These are phyloP conservation scores for Rhizoctonia solani DNA, from an alignment of 1,284 basidiomycete genomes.

Conservation along the genomic window DNA sequence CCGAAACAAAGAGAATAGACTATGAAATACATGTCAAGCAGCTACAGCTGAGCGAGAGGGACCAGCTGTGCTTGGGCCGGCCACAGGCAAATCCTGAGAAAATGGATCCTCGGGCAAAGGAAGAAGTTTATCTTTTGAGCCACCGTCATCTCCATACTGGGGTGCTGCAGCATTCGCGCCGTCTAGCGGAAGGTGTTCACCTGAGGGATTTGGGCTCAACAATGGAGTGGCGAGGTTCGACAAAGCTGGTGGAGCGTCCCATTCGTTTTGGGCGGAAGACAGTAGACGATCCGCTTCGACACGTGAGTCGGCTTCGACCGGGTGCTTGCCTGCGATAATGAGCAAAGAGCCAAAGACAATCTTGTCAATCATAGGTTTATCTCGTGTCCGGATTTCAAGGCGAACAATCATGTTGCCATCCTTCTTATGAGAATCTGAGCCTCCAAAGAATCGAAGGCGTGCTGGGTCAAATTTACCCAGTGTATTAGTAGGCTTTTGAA, in stretches of 20 bases:
- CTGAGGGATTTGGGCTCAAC: conserved; percentile 9
- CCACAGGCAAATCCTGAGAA: not conserved
- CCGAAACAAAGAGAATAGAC: not conserved
- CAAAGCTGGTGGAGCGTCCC: conserved; percentile 23
- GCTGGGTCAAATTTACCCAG: not conserved
- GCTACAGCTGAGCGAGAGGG: not conserved
- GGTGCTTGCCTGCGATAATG: conserved; percentile 12
- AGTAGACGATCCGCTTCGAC: conserved; percentile 18
- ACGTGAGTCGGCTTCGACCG: conserved; percentile 18
- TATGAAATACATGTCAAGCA: not conserved
- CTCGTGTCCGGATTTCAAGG: conserved; percentile 22
- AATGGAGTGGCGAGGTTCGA: conserved; percentile 27
- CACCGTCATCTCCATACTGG: not conserved
- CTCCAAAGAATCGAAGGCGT: not conserved
- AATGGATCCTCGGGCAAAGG: not conserved
- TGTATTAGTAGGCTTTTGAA: not conserved
- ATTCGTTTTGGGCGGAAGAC: not conserved
- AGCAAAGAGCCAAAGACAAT: conserved; percentile 20
- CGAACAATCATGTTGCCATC: not conserved
- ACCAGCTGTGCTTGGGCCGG: not conserved
- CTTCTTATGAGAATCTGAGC: not conserved
- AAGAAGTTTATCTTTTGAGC: not conserved
- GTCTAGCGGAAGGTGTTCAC: no score
- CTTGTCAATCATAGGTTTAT: conserved; percentile 28
- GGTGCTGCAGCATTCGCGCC: no score